Evolutionary conservation across 371 early-diverging fungal species (phyloP).

Genomic region (Mucor sp.): DNA sequence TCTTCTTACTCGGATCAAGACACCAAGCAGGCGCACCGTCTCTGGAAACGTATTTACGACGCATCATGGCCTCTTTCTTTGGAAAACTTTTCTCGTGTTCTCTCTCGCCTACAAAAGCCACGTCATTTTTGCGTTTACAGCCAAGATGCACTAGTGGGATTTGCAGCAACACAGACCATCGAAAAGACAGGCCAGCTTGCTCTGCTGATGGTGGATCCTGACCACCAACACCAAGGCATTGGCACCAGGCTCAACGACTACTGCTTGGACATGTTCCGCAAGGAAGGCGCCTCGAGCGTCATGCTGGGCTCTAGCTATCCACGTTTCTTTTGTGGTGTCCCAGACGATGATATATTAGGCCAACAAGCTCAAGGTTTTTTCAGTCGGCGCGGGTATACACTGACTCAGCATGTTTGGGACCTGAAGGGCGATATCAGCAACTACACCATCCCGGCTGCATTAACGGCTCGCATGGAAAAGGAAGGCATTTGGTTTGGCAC

Average conservation of each 20-base stretch:
- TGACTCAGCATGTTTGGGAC: constrained; percentile 33
- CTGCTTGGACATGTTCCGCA: constrained; percentile 30
- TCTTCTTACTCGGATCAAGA: constrained; percentile 11
- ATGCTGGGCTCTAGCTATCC: constrained; percentile 47
- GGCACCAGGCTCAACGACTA: constrained; percentile 37
- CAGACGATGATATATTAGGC: constrained; percentile 25
- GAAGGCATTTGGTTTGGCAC: constrained; percentile 42
- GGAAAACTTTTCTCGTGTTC: constrained; percentile 25
- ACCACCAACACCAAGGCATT: constrained; percentile 29
- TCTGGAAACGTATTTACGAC: constrained; percentile 34
- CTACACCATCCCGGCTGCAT: constrained; percentile 24
- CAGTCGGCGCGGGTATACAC: constrained; percentile 38
- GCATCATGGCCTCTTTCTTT: constrained; percentile 31
- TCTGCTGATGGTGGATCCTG: constrained; percentile 38
- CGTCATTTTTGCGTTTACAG: constrained; percentile 28
- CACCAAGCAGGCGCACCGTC: constrained; percentile 9
- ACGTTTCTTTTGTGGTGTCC: constrained; percentile 53
- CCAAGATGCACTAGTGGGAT: constrained; percentile 30
- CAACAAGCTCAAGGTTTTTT: constrained; percentile 32
- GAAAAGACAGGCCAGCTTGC: constrained; percentile 34
- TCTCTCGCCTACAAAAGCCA: constrained; percentile 21
- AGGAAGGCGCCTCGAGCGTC: constrained; percentile 7
- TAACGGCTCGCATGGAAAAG: constrained; percentile 32
- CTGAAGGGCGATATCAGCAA: constrained; percentile 30
- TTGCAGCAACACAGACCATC: constrained; percentile 38